Evolutionary conservation across 2,329 filamentous ascomycete genomes (phyloP).

Genomic region (Aspergillus costaricaensis): DNA sequence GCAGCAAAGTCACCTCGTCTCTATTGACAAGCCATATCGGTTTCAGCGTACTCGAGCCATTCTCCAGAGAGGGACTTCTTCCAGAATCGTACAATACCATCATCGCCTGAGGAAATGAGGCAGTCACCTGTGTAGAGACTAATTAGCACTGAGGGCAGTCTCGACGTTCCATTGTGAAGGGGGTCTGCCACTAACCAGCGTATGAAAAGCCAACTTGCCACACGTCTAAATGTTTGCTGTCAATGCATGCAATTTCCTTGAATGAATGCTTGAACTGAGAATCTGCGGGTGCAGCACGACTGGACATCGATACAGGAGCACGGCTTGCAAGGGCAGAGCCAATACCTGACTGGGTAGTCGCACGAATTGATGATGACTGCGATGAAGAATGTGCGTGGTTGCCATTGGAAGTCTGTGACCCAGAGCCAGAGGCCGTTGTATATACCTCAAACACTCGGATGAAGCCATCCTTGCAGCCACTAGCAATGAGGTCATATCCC

Average conservation of each 20-base stretch:
- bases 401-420: constrained; percentile 29
- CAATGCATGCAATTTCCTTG: constrained; percentile 46
- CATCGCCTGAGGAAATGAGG: constrained; percentile 47
- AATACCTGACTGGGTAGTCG: constrained; percentile 44
- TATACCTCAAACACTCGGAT: constrained; percentile 78
- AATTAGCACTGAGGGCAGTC: background rate
- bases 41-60: constrained; percentile 49
- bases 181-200: constrained; percentile 35
- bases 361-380: constrained; percentile 33
- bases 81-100: constrained; percentile 47
- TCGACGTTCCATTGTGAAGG: background rate
- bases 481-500: constrained; percentile 87
- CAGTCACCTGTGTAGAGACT: constrained; percentile 39
- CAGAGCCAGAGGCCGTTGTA: constrained; percentile 35
- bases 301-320: constrained; percentile 31
- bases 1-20: background rate
- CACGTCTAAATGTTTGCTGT: constrained; percentile 48
- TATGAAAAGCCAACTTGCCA: constrained; percentile 50
- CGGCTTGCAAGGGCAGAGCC: constrained; percentile 44
- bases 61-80: constrained; percentile 46
- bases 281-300: constrained; percentile 38
- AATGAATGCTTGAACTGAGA: constrained; percentile 45
- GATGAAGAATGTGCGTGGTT: constrained; percentile 29
- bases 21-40: constrained; percentile 40
- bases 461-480: constrained; percentile 87